These are phyloP conservation scores for Microcyclosporella mali DNA, from an alignment of 2,329 filamentous ascomycete genomes.

Conservation along the genomic window DNA sequence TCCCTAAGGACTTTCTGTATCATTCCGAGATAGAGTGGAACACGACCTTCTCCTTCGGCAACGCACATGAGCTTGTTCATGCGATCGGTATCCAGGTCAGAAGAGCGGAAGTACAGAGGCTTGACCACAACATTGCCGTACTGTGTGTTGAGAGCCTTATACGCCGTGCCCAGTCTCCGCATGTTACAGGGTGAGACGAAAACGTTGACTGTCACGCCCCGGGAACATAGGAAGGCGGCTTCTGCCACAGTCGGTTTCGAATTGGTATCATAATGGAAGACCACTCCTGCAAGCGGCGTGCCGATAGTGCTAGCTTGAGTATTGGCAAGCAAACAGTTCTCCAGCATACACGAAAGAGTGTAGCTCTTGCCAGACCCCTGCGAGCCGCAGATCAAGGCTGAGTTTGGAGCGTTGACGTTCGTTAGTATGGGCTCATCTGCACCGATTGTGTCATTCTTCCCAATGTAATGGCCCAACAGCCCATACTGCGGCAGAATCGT, in stretches of 20 bases:
- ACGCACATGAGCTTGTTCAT: constrained; percentile 54
- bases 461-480: constrained; percentile 23
- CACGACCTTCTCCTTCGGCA: constrained; percentile 32
- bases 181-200: constrained; percentile 38
- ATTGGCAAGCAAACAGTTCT: constrained; percentile 50
- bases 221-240: constrained; percentile 49
- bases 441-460: constrained; percentile 6
- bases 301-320: constrained; percentile 40
- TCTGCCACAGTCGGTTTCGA: constrained; percentile 51
- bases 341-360: constrained; percentile 53
- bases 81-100: constrained; percentile 46
- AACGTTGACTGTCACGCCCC: constrained; percentile 44
- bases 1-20: constrained; percentile 52
- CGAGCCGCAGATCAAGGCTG: constrained; percentile 57
- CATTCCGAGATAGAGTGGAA: constrained; percentile 53
- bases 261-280: constrained; percentile 52
- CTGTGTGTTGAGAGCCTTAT: constrained; percentile 29
- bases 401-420: constrained; percentile 53
- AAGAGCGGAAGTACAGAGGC: constrained; percentile 40
- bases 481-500: constrained; percentile 22
- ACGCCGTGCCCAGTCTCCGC: constrained; percentile 41
- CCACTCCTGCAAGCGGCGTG: constrained; percentile 52
- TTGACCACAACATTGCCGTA: constrained; percentile 40
- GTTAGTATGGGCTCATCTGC: constrained; percentile 36
- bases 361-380: constrained; percentile 56